Conservation (phyloP, 495 filamentous ascomycete species). For the Penicillium simplicissimum region DNA sequence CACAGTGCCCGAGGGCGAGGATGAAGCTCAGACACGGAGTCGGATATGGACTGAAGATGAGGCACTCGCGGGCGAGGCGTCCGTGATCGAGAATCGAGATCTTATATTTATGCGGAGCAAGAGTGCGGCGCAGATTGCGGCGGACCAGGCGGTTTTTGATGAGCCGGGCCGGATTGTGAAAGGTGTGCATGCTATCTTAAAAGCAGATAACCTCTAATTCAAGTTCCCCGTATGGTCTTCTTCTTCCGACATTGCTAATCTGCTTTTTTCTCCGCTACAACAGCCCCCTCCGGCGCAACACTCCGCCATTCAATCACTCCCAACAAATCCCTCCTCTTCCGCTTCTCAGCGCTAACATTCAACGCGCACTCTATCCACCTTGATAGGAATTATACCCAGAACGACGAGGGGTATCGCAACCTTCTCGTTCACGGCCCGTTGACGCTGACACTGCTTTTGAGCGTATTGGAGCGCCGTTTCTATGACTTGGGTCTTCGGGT, state of each 20-base stretch:
- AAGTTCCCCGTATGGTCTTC: neutral
- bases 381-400: slow-evolving; percentile 67
- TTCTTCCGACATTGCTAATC: neutral
- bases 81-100: slow-evolving; percentile 54
- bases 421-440: slow-evolving; percentile 86
- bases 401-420: slow-evolving; percentile 70
- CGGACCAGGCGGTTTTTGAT: slow-evolving; percentile 32
- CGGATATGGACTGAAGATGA: slow-evolving; percentile 49
- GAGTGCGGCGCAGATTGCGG: slow-evolving; percentile 33
- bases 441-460: slow-evolving; percentile 71
- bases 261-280: slow-evolving; percentile 5
- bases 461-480: slow-evolving; percentile 57
- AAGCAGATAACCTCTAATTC: neutral
- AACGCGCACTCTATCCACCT: slow-evolving; percentile 87
- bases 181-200: slow-evolving; percentile 27
- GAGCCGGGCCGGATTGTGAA: slow-evolving; percentile 36
- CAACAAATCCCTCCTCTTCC: slow-evolving; percentile 68
- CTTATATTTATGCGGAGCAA: slow-evolving; percentile 62
- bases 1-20: slow-evolving; percentile 36
- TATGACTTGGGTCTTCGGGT: slow-evolving; percentile 14
- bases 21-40: slow-evolving; percentile 34
- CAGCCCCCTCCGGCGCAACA: slow-evolving; percentile 48
- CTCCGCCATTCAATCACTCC: slow-evolving; percentile 63
- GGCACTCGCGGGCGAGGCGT: slow-evolving; percentile 35
- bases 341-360: slow-evolving; percentile 82